phyloP scores from a whole-genome alignment of 2,329 filamentous ascomycete genomes.

The Claviceps sp. region DNA sequence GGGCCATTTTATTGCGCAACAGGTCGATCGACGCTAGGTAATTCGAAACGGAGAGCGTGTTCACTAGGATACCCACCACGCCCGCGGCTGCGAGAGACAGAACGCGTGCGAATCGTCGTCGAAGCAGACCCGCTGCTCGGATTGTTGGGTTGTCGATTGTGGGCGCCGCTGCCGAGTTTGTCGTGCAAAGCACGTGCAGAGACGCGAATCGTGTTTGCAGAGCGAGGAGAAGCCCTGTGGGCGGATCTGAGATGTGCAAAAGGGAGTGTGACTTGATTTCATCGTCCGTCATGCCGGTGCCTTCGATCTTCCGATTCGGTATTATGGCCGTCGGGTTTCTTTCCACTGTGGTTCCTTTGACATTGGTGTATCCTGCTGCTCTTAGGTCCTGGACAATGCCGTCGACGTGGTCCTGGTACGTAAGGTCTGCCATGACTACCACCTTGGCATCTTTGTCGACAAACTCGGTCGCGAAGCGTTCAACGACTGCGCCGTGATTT shows the following conservation, averaged over 20 bases:
- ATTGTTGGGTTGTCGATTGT: constrained; percentile 31
- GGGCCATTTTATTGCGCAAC: constrained; percentile 58
- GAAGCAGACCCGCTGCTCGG: constrained; percentile 45
- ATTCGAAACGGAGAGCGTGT: constrained; percentile 84
- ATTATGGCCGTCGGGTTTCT: constrained; percentile 69
- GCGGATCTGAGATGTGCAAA: constrained; percentile 75
- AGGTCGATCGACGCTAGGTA: constrained; percentile 71
- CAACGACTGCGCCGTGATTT: constrained; percentile 40
- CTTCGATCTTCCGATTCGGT: constrained; percentile 64
- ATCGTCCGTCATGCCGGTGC: constrained; percentile 23
- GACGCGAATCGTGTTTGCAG: constrained; percentile 69
- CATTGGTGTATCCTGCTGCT: constrained; percentile 51
- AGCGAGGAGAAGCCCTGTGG: constrained; percentile 71
- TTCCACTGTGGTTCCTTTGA: constrained; percentile 58
- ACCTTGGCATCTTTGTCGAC: constrained; percentile 48
- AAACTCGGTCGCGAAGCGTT: constrained; percentile 57
- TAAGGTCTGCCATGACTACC: constrained; percentile 80
- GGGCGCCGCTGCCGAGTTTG: constrained; percentile 25
- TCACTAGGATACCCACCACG: constrained; percentile 88
- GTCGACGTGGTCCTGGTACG: constrained; percentile 63
- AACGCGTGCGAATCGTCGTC: constrained; percentile 78
- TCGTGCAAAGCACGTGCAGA: constrained; percentile 64
- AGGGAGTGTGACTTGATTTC: constrained; percentile 55
- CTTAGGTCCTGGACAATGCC: constrained; percentile 41
- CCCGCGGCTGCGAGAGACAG: constrained; percentile 67